Evolutionary conservation across 768 basidiomycete species (phyloP).

Genomic region (Rossbeevera mucosa): DNA sequence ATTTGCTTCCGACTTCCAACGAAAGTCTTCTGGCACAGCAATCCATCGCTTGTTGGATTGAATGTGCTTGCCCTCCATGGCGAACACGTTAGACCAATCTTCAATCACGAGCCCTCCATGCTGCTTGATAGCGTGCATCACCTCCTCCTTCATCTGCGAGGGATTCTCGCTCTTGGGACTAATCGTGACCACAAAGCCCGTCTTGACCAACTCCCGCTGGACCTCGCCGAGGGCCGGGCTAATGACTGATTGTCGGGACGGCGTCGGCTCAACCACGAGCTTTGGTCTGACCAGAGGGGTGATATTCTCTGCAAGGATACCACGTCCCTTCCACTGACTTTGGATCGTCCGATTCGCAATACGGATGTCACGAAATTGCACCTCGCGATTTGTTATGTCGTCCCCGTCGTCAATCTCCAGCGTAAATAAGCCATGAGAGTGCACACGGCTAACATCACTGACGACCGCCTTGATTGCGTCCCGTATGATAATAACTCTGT

Average conservation of each 20-base stretch:
- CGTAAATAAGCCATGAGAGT: conserved; percentile 28
- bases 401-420: conserved; percentile 40
- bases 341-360: conserved; percentile 50
- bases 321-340: conserved; percentile 52
- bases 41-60: conserved; percentile 49
- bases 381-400: conserved; percentile 20
- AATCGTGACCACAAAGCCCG: conserved; percentile 59
- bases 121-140: conserved; percentile 41
- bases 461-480: conserved; percentile 29
- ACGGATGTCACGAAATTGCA: conserved; percentile 39
- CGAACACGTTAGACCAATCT: conserved; percentile 55
- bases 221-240: conserved; percentile 34
- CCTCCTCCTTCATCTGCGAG: conserved; percentile 39
- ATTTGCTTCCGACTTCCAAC: conserved; percentile 37
- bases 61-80: conserved; percentile 49
- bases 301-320: conserved; percentile 39
- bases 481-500: conserved; percentile 45
- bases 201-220: conserved; percentile 41
- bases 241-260: conserved; percentile 42
- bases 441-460: conserved; percentile 29
- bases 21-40: conserved; percentile 44
- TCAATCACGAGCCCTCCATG: conserved; percentile 58
- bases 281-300: conserved; percentile 39
- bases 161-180: conserved; percentile 34
- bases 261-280: conserved; percentile 38